phyloP scores from a whole-genome alignment of 805 yeast genomes.

The Metschnikowia baotianmanensis region DNA sequence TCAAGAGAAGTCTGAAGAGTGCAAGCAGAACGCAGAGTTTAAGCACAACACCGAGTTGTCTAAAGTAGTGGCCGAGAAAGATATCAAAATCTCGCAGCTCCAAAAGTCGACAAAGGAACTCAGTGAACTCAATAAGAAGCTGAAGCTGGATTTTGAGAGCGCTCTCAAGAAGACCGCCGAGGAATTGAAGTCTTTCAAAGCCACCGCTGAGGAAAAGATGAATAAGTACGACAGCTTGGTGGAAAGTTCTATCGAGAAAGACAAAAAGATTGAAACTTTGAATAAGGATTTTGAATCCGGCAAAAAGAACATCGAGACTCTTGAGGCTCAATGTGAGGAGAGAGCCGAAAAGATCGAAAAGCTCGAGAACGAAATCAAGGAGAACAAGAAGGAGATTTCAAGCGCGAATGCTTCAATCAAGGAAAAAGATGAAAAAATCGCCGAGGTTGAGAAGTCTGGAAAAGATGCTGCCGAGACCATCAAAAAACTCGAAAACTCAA shows the following conservation, averaged over 20 bases:
- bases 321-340: slow-evolving; percentile 3
- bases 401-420: neutral
- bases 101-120: slow-evolving; percentile 1
- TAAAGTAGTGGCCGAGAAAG: slow-evolving; percentile 22
- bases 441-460: neutral
- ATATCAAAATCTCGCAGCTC: slow-evolving; percentile 11
- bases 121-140: slow-evolving; percentile 3
- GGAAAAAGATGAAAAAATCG: slow-evolving; percentile 2
- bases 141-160: slow-evolving; percentile 7
- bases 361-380: slow-evolving; percentile 2
- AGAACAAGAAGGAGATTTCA: slow-evolving; percentile 1
- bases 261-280: slow-evolving; percentile 5
- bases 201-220: slow-evolving; percentile 5
- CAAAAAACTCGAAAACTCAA: slow-evolving; percentile 5
- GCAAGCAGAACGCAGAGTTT: slow-evolving; percentile 21
- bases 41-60: slow-evolving; percentile 28
- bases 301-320: neutral
- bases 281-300: slow-evolving; percentile 3
- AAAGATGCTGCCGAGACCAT: slow-evolving; percentile 2
- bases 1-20: slow-evolving; percentile 11
- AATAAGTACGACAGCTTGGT: slow-evolving; percentile 2
- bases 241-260: slow-evolving; percentile 9
- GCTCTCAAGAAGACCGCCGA: slow-evolving; percentile 7
- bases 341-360: slow-evolving; percentile 4
- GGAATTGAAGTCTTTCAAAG: slow-evolving; percentile 4